Evolutionary conservation across 1,284 basidiomycete species (phyloP).

Genomic region (Athelia sp.): DNA sequence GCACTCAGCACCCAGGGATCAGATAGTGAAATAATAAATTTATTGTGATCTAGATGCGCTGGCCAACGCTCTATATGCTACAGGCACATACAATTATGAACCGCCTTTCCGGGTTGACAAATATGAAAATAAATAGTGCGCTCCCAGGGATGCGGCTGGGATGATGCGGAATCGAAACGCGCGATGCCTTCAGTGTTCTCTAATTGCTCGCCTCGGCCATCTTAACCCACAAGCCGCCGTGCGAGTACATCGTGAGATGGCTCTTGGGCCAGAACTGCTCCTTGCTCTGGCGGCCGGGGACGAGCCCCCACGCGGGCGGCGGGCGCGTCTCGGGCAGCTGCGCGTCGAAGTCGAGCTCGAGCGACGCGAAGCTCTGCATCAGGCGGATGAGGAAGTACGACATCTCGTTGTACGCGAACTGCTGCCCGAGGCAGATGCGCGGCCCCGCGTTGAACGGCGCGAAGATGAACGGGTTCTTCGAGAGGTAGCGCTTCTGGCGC

Average conservation of each 20-base stretch:
- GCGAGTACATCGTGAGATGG: conserved; percentile 34
- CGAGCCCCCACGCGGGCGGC: conserved; percentile 25
- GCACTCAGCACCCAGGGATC: too few relatives aligned
- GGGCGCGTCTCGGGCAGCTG: conserved; percentile 26
- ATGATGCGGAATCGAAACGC: too few relatives aligned
- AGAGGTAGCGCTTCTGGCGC: conserved; percentile 31
- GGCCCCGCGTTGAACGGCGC: conserved; percentile 43
- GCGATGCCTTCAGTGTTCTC: too few relatives aligned
- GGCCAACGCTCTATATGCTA: too few relatives aligned
- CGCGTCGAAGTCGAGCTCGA: conserved; percentile 29
- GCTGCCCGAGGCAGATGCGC: conserved; percentile 44
- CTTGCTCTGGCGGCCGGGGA: conserved; percentile 26
- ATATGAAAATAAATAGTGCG: too few relatives aligned
- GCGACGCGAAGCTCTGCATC: conserved; percentile 33
- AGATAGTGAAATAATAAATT: too few relatives aligned
- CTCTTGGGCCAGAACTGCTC: conserved; percentile 30
- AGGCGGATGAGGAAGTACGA: conserved; percentile 38
- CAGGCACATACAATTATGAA: too few relatives aligned
- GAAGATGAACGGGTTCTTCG: conserved; percentile 37
- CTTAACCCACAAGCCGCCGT: conserved; percentile 17
- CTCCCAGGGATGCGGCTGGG: too few relatives aligned
- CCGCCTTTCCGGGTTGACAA: too few relatives aligned
- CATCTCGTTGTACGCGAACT: conserved; percentile 44
- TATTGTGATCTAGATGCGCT: too few relatives aligned
- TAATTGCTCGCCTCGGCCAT: neutral